Evolutionary conservation across 331 rosid species (phyloP).

Genomic region (Dryas integrifolia): DNA sequence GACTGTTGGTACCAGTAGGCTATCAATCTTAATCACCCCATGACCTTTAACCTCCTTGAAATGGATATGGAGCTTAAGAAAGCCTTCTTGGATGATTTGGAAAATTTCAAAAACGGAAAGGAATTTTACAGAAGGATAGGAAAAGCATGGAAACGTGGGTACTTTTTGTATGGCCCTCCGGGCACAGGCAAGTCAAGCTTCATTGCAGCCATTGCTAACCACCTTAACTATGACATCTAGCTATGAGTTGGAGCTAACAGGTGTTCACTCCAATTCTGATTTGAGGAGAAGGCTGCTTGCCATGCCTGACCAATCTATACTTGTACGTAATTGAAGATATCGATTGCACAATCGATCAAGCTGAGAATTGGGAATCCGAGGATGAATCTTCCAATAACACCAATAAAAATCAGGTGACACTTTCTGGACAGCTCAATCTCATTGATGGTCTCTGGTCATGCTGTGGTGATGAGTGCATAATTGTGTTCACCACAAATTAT

Average conservation of each 20-base stretch:
- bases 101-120: conserved; percentile 14
- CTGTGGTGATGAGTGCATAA: conserved; percentile 12
- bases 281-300: conserved; percentile 4
- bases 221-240: conserved; percentile 25
- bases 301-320: conserved; percentile 7
- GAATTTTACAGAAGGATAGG: conserved; percentile 25
- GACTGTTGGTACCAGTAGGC: background rate
- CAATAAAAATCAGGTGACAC: conserved; percentile 4
- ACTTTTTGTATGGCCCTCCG: conserved; percentile 28
- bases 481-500: conserved; percentile 26
- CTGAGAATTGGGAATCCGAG: background rate
- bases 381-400: background rate
- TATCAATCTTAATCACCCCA: conserved; percentile 26
- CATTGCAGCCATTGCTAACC: conserved; percentile 38
- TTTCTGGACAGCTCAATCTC: conserved; percentile 25
- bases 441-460: conserved; percentile 28
- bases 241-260: conserved; percentile 27
- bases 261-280: conserved; percentile 22
- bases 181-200: conserved; percentile 34
- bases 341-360: conserved; percentile 14
- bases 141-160: conserved; percentile 27
- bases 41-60: conserved; percentile 14
- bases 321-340: conserved; percentile 13
- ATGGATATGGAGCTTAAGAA: conserved; percentile 19
- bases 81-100: conserved; percentile 13